Evolutionary conservation across 164 flowering plant genomes (phyloP).

Genomic region (Stephania yunnanensis): DNA sequence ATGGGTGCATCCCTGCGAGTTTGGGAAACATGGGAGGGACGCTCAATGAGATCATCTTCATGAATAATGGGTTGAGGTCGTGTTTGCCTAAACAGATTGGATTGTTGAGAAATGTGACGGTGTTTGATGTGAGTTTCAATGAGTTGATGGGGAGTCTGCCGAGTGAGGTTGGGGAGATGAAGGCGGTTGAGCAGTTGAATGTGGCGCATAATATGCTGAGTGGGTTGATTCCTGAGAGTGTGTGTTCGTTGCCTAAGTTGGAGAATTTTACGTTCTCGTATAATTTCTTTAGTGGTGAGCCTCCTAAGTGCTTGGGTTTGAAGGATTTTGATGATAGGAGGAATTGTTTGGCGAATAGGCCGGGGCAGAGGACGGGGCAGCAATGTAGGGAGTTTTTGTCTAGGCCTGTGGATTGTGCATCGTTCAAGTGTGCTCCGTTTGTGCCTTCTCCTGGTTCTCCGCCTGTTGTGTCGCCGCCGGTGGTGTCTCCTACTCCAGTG

Average conservation of each 20-base stretch:
- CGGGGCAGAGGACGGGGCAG: conserved; percentile 45
- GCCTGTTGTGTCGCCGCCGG: conserved; percentile 20
- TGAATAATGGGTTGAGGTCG: conserved; percentile 62
- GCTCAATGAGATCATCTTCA: conserved; percentile 62
- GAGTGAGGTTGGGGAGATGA: conserved; percentile 51
- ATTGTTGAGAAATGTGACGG: conserved; percentile 56
- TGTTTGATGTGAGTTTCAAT: conserved; percentile 74
- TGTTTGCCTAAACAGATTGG: conserved; percentile 79
- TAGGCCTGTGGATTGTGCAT: conserved; percentile 47
- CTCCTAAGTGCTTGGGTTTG: conserved; percentile 56
- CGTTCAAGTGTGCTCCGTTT: conserved; percentile 59
- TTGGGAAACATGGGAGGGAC: conserved; percentile 67
- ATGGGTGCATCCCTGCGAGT: conserved; percentile 76
- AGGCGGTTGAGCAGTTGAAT: conserved; percentile 71
- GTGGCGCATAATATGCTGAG: conserved; percentile 78
- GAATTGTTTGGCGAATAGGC: conserved; percentile 72
- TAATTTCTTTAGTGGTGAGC: conserved; percentile 80
- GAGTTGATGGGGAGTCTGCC: conserved; percentile 73
- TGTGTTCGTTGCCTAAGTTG: conserved; percentile 63
- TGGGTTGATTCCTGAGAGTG: conserved; percentile 57
- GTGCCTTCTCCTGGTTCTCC: conserved; percentile 48
- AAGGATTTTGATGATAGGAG: conserved; percentile 48
- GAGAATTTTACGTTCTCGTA: conserved; percentile 68
- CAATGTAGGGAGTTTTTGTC: conserved; percentile 62
- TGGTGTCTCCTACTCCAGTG: conserved; percentile 16